These are phyloP conservation scores for Platismatia glauca DNA, from an alignment of 495 filamentous ascomycete genomes.

Conservation along the genomic window DNA sequence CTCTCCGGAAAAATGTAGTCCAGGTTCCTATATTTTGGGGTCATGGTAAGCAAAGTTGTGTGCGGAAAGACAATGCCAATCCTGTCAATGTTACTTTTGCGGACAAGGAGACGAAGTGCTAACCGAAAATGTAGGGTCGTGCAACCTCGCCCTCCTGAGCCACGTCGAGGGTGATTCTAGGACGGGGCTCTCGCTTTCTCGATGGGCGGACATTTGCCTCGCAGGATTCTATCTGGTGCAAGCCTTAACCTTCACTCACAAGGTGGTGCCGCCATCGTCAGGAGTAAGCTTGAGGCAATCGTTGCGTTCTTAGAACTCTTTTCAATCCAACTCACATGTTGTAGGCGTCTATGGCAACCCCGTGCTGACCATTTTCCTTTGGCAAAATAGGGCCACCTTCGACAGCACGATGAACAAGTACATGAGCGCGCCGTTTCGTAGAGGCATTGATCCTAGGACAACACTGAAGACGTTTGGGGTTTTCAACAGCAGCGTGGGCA, in stretches of 20 bases:
- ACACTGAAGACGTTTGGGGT: not conserved
- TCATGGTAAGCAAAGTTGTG: not conserved
- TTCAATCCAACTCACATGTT: not conserved
- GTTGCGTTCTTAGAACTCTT: not conserved
- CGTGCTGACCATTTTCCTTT: not conserved
- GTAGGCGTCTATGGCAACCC: not conserved
- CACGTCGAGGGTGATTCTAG: not conserved
- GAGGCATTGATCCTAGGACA: not conserved
- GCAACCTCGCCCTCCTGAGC: conserved; percentile 7
- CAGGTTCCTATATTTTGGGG: conserved; percentile 7
- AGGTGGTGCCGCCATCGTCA: not conserved
- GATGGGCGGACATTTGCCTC: not conserved
- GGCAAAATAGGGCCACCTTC: not conserved
- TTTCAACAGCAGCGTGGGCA: not conserved
- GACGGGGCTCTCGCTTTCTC: not conserved
- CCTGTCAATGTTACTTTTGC: not conserved
- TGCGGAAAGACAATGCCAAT: not conserved
- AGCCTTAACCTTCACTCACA: not conserved
- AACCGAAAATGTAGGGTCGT: not conserved
- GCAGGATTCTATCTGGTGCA: not conserved
- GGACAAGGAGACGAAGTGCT: not conserved
- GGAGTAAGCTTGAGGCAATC: not conserved
- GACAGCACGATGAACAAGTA: not conserved
- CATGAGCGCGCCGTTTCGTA: not conserved
- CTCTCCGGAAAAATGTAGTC: not conserved